A percentile compares a stretch with the other conserved stretches of the same genome.
Conservation (phyloP, 306 rosid genomes). For the Astragalus glycyphyllos region DNA sequence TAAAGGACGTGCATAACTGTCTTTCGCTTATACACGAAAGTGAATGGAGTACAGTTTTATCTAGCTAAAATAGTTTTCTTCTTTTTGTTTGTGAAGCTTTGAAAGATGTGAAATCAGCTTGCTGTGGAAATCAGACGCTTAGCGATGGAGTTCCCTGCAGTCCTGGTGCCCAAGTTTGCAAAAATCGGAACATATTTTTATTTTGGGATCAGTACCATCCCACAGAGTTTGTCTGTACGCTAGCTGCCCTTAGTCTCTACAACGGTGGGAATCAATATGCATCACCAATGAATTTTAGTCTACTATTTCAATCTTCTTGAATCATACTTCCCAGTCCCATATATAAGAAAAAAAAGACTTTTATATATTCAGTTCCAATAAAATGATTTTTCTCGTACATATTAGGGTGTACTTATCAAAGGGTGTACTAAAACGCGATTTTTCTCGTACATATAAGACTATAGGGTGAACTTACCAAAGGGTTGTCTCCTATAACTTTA, state of each 20-base stretch:
- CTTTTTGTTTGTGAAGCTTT: constrained; percentile 35
- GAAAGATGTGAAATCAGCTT: constrained; percentile 35
- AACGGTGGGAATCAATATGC: neutral
- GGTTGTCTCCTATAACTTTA: no score
- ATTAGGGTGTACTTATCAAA: no score
- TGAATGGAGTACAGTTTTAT: neutral
- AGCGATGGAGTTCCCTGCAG: neutral
- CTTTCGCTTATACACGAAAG: no score
- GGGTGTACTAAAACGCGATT: no score
- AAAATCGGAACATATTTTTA: neutral
- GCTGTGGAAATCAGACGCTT: constrained; percentile 47
- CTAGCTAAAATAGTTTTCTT: neutral
- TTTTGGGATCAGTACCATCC: constrained; percentile 43
- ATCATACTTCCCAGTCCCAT: no score
- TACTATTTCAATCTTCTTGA: neutral
- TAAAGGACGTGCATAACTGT: no score
- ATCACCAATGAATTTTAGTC: constrained; percentile 30
- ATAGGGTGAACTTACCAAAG: no score
- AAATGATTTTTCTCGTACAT: no score
- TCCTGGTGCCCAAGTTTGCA: neutral
- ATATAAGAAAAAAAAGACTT: no score
- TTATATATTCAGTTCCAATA: no score
- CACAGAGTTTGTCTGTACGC: neutral
- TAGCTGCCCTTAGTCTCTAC: neutral
- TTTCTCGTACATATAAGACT: no score